phyloP scores from a whole-genome alignment of 345 rosid genomes.

The Clarkia xantiana region DNA sequence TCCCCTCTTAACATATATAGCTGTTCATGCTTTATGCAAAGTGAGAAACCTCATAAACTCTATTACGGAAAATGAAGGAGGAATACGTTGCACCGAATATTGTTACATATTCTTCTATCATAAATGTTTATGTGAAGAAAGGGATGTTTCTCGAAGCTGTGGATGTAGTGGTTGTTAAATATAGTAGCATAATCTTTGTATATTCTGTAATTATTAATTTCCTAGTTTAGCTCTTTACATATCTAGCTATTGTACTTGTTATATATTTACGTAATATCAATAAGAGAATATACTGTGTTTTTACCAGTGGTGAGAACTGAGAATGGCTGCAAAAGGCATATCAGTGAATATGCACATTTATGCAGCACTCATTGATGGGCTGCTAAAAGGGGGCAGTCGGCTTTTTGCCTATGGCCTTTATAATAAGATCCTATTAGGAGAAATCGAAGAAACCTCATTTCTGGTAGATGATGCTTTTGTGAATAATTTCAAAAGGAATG shows the following conservation, averaged over 20 bases:
- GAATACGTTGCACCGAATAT: conserved; percentile 36
- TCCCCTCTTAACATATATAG: conserved; percentile 52
- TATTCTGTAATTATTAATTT: no score
- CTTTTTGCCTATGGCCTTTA: conserved; percentile 43
- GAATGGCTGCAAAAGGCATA: conserved; percentile 34
- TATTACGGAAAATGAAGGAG: conserved; percentile 46
- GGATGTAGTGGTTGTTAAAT: conserved; percentile 23
- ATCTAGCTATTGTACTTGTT: no score
- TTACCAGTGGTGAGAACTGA: no score
- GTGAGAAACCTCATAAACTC: conserved; percentile 38
- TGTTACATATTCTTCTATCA: conserved; percentile 50
- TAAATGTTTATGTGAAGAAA: conserved; percentile 58
- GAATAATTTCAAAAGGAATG: conserved; percentile 49
- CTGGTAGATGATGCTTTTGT: conserved; percentile 51
- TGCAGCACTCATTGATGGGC: conserved; percentile 55
- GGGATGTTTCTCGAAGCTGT: conserved; percentile 63
- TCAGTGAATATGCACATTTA: conserved; percentile 44
- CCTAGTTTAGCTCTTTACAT: no score
- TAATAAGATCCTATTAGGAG: conserved; percentile 43
- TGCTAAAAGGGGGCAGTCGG: conserved; percentile 46
- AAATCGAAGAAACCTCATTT: conserved; percentile 44
- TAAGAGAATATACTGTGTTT: no score
- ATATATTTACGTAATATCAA: no score
- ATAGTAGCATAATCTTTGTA: no score
- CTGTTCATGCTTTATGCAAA: conserved; percentile 77